These are phyloP conservation scores for Trypanosoma melophagium DNA, from an alignment of 208 protist genomes.

Conservation along the genomic window DNA sequence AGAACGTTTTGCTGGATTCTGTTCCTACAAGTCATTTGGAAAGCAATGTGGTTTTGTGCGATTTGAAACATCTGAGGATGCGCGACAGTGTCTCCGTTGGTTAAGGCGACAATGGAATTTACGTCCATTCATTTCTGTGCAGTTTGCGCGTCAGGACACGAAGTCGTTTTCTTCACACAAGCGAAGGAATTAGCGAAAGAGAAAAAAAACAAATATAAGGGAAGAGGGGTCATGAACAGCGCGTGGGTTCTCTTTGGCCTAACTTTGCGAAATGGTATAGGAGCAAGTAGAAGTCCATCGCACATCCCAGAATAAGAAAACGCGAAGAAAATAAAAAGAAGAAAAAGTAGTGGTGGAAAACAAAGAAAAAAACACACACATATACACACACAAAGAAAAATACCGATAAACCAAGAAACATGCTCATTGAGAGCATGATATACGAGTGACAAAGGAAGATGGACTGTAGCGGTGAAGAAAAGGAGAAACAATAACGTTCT, in stretches of 20 bases:
- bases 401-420: too few relatives aligned
- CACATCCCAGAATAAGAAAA: neutral
- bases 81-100: conserved; percentile 57
- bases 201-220: neutral
- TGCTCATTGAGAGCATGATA: too few relatives aligned
- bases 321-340: neutral
- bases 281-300: neutral
- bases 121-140: conserved; percentile 30
- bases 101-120: conserved; percentile 33
- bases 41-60: conserved; percentile 55
- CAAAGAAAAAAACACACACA: too few relatives aligned
- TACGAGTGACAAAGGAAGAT: too few relatives aligned
- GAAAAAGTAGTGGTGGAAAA: neutral
- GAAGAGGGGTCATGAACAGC: too few relatives aligned
- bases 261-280: too few relatives aligned
- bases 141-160: conserved; percentile 48
- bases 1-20: conserved; percentile 52
- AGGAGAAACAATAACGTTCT: too few relatives aligned
- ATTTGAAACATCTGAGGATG: conserved; percentile 44
- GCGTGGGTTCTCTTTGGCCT: too few relatives aligned
- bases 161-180: conserved; percentile 1
- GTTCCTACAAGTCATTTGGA: conserved; percentile 41
- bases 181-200: neutral
- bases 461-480: too few relatives aligned
- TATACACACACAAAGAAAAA: too few relatives aligned